Conservation (phyloP, 2,329 filamentous ascomycete species). For the Fusarium sp. region DNA sequence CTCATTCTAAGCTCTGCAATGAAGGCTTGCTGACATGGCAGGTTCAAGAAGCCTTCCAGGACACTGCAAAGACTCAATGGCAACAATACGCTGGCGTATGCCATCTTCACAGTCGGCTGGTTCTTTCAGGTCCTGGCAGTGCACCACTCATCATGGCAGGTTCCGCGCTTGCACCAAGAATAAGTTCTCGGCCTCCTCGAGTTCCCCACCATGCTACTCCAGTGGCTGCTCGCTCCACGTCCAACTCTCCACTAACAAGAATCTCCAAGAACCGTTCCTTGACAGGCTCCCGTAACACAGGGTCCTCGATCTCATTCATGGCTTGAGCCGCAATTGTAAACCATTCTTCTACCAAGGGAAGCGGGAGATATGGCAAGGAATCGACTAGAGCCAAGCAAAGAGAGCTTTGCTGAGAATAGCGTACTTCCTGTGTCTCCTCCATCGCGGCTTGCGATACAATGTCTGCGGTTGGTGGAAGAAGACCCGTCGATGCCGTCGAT, state of each 20-base stretch:
- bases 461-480: conserved; percentile 56
- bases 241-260: conserved; percentile 84
- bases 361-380: conserved; percentile 77
- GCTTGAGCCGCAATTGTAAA: conserved; percentile 76
- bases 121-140: conserved; percentile 50
- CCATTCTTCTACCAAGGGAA: conserved; percentile 82
- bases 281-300: conserved; percentile 70
- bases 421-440: conserved; percentile 46
- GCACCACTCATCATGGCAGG: conserved; percentile 67
- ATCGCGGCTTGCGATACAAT: conserved; percentile 50
- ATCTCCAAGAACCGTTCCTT: conserved; percentile 83
- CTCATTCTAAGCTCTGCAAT: neutral
- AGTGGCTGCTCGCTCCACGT: conserved; percentile 82
- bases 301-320: conserved; percentile 72
- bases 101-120: conserved; percentile 53
- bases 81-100: neutral
- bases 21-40: neutral
- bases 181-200: conserved; percentile 64
- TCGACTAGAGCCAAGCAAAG: conserved; percentile 83
- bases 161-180: conserved; percentile 51
- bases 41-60: neutral
- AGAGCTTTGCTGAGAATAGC: conserved; percentile 81
- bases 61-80: neutral
- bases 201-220: conserved; percentile 89
- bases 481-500: conserved; percentile 62